Percentiles rank a stretch among this genome's conserved stretches.
Evolutionary conservation across 306 rosid species (phyloP).

Genomic region (Neltuma alba): DNA sequence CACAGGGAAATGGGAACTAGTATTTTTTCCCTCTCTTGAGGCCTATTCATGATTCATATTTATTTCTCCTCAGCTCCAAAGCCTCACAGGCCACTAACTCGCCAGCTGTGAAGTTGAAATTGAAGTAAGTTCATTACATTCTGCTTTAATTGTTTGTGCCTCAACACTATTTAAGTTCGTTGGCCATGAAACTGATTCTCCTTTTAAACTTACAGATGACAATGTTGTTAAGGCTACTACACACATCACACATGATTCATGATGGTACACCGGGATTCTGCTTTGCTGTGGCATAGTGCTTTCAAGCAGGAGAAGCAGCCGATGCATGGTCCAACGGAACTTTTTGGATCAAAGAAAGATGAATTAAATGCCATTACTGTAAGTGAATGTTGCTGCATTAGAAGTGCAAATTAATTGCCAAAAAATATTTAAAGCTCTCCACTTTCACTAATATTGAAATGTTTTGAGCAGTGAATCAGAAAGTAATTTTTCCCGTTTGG

Average conservation of each 20-base stretch:
- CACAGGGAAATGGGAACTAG: not conserved
- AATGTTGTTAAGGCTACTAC: not conserved
- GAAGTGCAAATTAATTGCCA: not conserved
- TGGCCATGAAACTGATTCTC: not conserved
- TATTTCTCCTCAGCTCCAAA: conserved; percentile 75
- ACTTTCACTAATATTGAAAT: not conserved
- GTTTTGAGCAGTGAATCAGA: too few relatives aligned
- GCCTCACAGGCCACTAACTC: conserved; percentile 70
- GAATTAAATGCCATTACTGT: not conserved
- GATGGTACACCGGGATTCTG: not conserved
- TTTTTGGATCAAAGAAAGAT: conserved; percentile 1
- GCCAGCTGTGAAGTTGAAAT: conserved; percentile 37
- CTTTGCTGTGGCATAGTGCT: not conserved
- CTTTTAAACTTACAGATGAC: conserved; percentile 1
- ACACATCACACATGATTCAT: not conserved
- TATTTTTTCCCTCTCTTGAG: too few relatives aligned
- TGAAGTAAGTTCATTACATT: conserved; percentile 37
- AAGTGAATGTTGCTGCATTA: not conserved
- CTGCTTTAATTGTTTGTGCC: conserved; percentile 16
- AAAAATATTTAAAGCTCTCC: not conserved
- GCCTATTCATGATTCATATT: not conserved
- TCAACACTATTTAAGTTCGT: not conserved
- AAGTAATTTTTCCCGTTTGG: too few relatives aligned
- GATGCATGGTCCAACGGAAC: not conserved
- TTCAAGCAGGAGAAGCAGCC: not conserved